Evolutionary conservation across 495 filamentous ascomycete species (phyloP).

Genomic region (Acidiella bohemica): DNA sequence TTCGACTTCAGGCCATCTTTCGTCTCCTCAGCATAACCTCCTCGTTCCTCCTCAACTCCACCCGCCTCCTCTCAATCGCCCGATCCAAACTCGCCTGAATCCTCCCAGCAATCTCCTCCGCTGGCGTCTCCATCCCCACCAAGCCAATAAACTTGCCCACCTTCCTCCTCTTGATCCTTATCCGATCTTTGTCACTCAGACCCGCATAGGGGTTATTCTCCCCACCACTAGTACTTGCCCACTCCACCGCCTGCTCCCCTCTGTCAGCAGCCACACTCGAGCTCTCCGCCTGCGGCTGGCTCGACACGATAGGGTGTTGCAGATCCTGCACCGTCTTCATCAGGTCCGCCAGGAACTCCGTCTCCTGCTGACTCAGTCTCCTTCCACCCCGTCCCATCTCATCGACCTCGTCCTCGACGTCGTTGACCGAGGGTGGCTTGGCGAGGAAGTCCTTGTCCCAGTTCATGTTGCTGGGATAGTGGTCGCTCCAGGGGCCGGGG

Average conservation of each 20-base stretch:
- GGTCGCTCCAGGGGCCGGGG: slow-evolving; percentile 35
- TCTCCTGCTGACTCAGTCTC: slow-evolving; percentile 9
- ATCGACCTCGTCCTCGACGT: background rate
- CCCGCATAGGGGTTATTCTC: slow-evolving; percentile 8
- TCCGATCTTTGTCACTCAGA: slow-evolving; percentile 18
- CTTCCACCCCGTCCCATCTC: too few relatives aligned
- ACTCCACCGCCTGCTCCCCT: too few relatives aligned
- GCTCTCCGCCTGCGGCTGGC: slow-evolving; percentile 3
- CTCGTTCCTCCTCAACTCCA: slow-evolving; percentile 20
- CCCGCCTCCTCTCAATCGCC: slow-evolving; percentile 14
- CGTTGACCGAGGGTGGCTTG: slow-evolving; percentile 1
- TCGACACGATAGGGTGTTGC: slow-evolving; percentile 4
- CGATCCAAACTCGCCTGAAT: slow-evolving; percentile 20
- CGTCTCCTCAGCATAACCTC: slow-evolving; percentile 18
- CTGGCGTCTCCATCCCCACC: slow-evolving; percentile 29
- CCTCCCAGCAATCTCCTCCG: slow-evolving; percentile 25
- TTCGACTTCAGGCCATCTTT: slow-evolving; percentile 15
- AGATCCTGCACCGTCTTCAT: slow-evolving; percentile 15
- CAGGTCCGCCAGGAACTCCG: slow-evolving; percentile 7
- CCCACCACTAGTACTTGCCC: too few relatives aligned
- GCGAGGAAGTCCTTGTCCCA: slow-evolving; percentile 27
- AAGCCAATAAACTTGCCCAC: slow-evolving; percentile 33
- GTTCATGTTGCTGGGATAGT: slow-evolving; percentile 51
- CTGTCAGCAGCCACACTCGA: background rate
- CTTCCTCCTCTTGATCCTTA: slow-evolving; percentile 29